A percentile compares a stretch with the other conserved stretches of the same genome.
phyloP scores from a whole-genome alignment of 1,139 yeast genomes.

The Hyphopichia khmerensis region DNA sequence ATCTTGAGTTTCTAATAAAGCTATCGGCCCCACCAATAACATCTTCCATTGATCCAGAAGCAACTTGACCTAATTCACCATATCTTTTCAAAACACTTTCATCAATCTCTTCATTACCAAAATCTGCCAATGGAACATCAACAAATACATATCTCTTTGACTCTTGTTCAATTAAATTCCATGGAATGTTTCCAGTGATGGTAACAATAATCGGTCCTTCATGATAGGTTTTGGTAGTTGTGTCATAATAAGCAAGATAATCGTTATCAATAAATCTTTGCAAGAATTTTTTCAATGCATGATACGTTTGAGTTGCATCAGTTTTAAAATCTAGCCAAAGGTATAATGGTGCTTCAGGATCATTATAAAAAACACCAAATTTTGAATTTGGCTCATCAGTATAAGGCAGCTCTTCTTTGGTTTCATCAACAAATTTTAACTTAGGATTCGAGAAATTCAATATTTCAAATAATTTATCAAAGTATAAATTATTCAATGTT shows the following conservation, averaged over 20 bases:
- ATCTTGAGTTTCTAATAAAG: slow-evolving; percentile 9
- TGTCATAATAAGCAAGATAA: slow-evolving; percentile 35
- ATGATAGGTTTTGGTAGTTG: slow-evolving; percentile 17
- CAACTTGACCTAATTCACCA: slow-evolving; percentile 31
- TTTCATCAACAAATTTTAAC: slow-evolving; percentile 9
- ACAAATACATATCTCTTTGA: slow-evolving; percentile 31
- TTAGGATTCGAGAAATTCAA: slow-evolving; percentile 46
- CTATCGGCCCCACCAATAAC: slow-evolving; percentile 25
- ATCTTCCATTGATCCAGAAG: slow-evolving; percentile 33
- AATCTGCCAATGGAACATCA: slow-evolving; percentile 37
- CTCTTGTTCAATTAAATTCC: slow-evolving; percentile 25
- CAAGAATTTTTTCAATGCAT: slow-evolving; percentile 26
- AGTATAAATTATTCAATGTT: slow-evolving; percentile 52
- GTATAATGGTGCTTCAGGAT: slow-evolving; percentile 39
- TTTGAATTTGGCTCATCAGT: slow-evolving; percentile 9
- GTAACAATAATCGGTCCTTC: slow-evolving; percentile 41
- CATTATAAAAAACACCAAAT: slow-evolving; percentile 36
- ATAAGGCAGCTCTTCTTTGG: neutral
- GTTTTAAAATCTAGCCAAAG: slow-evolving; percentile 47
- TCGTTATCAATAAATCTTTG: slow-evolving; percentile 32
- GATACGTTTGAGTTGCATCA: slow-evolving; percentile 32
- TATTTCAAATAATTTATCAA: slow-evolving; percentile 50
- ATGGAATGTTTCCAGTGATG: slow-evolving; percentile 43
- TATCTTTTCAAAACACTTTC: slow-evolving; percentile 13
- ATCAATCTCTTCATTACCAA: slow-evolving; percentile 12